Evolutionary conservation across 228 moss, liverwort and hornwort species (phyloP), one percentile per base, ranked within the genome.

Genomic region (Sphagnum fallax): DNA sequence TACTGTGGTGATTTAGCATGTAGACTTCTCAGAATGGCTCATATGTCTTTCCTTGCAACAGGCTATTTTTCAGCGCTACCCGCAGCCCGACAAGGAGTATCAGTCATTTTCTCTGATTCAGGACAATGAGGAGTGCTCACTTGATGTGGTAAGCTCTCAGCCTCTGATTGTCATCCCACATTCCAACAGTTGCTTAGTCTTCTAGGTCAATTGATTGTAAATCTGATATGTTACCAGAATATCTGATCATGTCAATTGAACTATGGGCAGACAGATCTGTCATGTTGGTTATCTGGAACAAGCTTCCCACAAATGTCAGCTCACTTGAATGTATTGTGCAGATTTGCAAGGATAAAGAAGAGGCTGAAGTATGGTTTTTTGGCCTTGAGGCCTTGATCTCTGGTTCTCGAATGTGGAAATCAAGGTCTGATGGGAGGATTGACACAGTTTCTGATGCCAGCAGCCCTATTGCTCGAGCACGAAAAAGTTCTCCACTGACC

Each of bases 311-410:
- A 32, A 32, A 32, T 32, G 32, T 32, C 32, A 32, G 32, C 32
- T 32, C 32, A 32, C 32, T 32, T 32, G 32, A 32, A 32, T 32
- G 32, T 32, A 32, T 1, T 32, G 32, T 32, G 73, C 93, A 97
- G 97, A 93, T 97, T 65, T 97, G 97, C 71, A 97, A 97, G 81
- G 93, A 97, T 73, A 93, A 97, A 76, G 97, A 97, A 84, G 97
- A 97, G 75, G 97, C 97, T 57, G 93, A 97, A 84, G 97, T 97
- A 32, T 97, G 97, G 97, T 93, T 97, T 75, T 79, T 97, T 75
- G 97, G 97, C 61, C 90, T 97, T 67, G 87, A 88, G 79, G 90
- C 90, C 18, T 87, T 93, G 72, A 87, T 97, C 72, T 87, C 85
- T 73, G 91, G 93, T 69, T 84, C 83, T 55, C 91, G 91, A 32